Base-by-base conservation (phyloP, 345 rosid genomes). In the Isatis tinctoria region DNA sequence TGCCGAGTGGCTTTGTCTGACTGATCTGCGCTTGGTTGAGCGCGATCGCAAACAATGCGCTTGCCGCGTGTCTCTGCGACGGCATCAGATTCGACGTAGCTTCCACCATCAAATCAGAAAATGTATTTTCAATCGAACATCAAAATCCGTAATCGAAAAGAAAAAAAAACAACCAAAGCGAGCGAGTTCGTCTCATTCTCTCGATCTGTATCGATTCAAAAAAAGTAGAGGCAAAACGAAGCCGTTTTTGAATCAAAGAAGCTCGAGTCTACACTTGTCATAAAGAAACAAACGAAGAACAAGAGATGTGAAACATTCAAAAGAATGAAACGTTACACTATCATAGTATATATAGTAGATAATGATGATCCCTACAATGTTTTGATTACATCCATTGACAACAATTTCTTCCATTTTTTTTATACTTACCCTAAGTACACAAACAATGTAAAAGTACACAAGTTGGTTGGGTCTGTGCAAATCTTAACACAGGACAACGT, bases 51-150 rank as follows among this genome's bases (percentile, higher is more conserved):
- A 94, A 86, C 56, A 94, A 79, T 40, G 96, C 92, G 48, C 84
- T 96, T 9, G 88, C 89, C 13, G 84, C 97, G 79, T 91, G 88
- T 71, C 87, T 77, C 82, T 91, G 96, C 73, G 90, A 86, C 69
- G 91, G 73, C 48, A 90, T 70, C 52, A 94, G 74, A 71, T 83
- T 81, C 56, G 96, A 89, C 60, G 70, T 54, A 43, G 65, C 79
- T 69, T 62, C 75, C 52, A 61, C 70, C 75, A 76, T 60, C 1
- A 49, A 6, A 20, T 30, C 60, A 36, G 16, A 59, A 2, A 22
- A 62, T 5, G 12, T 61, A 16, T 27, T 2, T 49, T 62, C 32
- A 2, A 17, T 53, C 54, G 24, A 63, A 20, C 48, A 57, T 43
- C 45, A 26, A 16, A 57, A 24, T 1, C 6, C 9, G n/a, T 65